Conservation (phyloP, 2,329 filamentous ascomycete species). For the Fusarium sp. region DNA sequence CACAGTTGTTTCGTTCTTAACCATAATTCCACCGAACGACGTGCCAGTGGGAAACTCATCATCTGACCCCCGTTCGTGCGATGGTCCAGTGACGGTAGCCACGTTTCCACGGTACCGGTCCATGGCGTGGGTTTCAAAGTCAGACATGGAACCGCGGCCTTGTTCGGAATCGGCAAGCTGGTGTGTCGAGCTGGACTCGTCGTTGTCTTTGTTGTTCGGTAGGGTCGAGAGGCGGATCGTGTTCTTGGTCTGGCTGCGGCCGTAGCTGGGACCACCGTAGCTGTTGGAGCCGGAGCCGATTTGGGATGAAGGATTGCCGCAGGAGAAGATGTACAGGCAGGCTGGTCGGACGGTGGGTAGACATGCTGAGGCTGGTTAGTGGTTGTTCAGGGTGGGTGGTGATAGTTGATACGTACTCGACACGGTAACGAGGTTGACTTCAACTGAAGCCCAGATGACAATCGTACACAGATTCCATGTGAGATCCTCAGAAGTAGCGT, state of each 20-base stretch:
- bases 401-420: conserved; percentile 27
- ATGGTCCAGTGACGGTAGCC: conserved; percentile 32
- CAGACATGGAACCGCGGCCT: conserved; percentile 20
- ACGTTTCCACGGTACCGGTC: conserved; percentile 33
- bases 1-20: conserved; percentile 44
- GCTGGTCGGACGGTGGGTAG: conserved; percentile 43
- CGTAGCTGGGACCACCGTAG: conserved; percentile 29
- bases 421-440: conserved; percentile 46
- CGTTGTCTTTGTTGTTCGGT: conserved; percentile 27
- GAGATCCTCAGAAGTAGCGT: conserved; percentile 32
- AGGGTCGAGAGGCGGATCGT: conserved; percentile 39
- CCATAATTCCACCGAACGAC: conserved; percentile 37
- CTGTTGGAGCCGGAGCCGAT: conserved; percentile 36
- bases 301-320: conserved; percentile 21
- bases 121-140: conserved; percentile 43
- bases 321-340: conserved; percentile 38
- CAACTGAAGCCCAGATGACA: conserved; percentile 44
- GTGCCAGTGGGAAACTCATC: conserved; percentile 7
- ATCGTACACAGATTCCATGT: conserved; percentile 44
- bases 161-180: conserved; percentile 37
- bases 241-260: conserved; percentile 41
- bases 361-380: conserved; percentile 18
- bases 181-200: conserved; percentile 43
- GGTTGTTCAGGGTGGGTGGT: fast-evolving
- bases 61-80: neutral